Conservation (phyloP, 1,139 yeast species). For the Lodderomyces parapsilosis region DNA sequence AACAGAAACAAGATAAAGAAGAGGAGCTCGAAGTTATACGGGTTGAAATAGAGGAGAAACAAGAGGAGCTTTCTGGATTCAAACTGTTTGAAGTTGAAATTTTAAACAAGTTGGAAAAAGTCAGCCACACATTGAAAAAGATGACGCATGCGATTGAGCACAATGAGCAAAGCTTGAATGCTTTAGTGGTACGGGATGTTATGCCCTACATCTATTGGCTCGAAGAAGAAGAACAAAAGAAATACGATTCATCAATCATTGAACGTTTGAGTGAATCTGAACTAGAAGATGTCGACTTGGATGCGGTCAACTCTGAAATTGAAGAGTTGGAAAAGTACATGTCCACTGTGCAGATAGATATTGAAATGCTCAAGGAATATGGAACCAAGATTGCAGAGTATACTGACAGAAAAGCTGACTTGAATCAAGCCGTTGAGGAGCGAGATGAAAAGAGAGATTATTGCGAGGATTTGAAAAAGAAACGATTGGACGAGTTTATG, state of each 20-base stretch:
- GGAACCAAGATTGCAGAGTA: slow-evolving; percentile 66
- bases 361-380: slow-evolving; percentile 76
- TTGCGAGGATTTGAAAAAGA: slow-evolving; percentile 70
- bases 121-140: slow-evolving; percentile 42
- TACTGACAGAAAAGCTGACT: slow-evolving; percentile 57
- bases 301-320: slow-evolving; percentile 51
- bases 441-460: slow-evolving; percentile 65
- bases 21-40: slow-evolving; percentile 38
- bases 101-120: slow-evolving; percentile 62
- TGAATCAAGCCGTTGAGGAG: slow-evolving; percentile 63
- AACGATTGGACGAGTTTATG: slow-evolving; percentile 87
- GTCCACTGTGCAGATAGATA: slow-evolving; percentile 62
- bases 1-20: slow-evolving; percentile 32
- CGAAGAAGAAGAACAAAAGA: slow-evolving; percentile 31
- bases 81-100: slow-evolving; percentile 72
- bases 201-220: slow-evolving; percentile 51
- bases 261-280: slow-evolving; percentile 53
- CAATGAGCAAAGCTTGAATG: slow-evolving; percentile 37
- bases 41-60: slow-evolving; percentile 49
- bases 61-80: slow-evolving; percentile 55
- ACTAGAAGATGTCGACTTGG: slow-evolving; percentile 49
- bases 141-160: slow-evolving; percentile 37
- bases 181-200: slow-evolving; percentile 53
- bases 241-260: slow-evolving; percentile 35
- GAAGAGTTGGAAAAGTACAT: slow-evolving; percentile 56